These are phyloP conservation scores for Ligustrum vulgare DNA, from an alignment of 257 asterid species.

Conservation along the genomic window DNA sequence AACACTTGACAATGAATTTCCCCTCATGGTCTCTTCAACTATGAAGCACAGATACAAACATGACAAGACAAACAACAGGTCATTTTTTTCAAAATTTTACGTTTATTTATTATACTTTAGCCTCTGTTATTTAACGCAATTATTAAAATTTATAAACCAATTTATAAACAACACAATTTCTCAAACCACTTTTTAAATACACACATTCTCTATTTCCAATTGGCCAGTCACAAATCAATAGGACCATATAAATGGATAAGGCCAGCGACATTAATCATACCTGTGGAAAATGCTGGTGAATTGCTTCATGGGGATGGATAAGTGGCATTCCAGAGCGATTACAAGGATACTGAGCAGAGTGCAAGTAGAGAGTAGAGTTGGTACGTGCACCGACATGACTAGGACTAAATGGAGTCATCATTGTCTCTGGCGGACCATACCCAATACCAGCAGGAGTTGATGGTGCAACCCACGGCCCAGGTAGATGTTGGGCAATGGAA, in stretches of 20 bases:
- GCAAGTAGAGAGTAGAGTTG: constrained; percentile 62
- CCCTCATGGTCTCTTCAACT: no score
- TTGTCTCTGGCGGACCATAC: constrained; percentile 75
- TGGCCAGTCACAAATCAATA: not conserved
- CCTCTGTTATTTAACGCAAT: not conserved
- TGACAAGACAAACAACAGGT: not conserved
- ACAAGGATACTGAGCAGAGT: constrained; percentile 76
- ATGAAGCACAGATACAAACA: not conserved
- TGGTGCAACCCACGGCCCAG: constrained; percentile 71
- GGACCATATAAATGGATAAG: constrained; percentile 10
- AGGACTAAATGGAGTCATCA: constrained; percentile 71
- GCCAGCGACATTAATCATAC: constrained; percentile 35
- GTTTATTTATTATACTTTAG: not conserved
- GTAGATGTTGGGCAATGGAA: constrained; percentile 77
- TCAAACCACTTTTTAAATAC: no score
- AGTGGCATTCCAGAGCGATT: constrained; percentile 81
- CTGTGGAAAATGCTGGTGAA: constrained; percentile 85
- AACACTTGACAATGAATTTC: not conserved
- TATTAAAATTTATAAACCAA: no score
- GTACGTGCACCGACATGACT: constrained; percentile 67
- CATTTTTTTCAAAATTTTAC: not conserved
- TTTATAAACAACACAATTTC: no score
- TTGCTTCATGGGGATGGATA: constrained; percentile 79
- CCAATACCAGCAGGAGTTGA: constrained; percentile 72
- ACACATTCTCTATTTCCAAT: not conserved